Base-by-base conservation (phyloP, 352 stramenopile genomes). In the Globisporangium viniferum region DNA sequence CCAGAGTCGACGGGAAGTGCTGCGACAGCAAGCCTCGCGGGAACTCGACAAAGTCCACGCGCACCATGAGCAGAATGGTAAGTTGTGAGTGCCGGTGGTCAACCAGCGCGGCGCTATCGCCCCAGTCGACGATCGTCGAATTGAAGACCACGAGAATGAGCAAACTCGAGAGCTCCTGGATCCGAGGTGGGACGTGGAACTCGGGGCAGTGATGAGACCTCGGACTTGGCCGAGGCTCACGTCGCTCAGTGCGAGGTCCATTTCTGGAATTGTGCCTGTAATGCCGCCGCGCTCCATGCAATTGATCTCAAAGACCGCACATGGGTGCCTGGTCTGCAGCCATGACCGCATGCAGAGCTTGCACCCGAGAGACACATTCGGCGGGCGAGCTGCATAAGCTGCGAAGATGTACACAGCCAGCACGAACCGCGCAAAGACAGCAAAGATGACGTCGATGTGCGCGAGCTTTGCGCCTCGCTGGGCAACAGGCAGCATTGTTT, bases 1-100 rank as follows among this genome's bases (percentile, higher is more conserved):
- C 66, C n/a, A 78, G 33, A 3, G 72, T 73, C 12, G 65, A 62
- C n/a, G 72, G 65, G 39, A 78, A 78, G 1, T 55, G 41, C 7
- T 33, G 8, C 18, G 72, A 75, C 18, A 73, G 58, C 20, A 78
- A 59, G 2, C 69, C 59, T 5, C 6, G 15, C 4, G 59, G 59
- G 44, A 65, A 44, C 8, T 55, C 59, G 10, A 36, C 20, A 33
- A 65, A 20, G 44, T 35, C 35, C 24, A 54, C 44, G 44, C 44
- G 29, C 27, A 65, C 44, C 15, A 57, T 33, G 41, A 65, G 41
- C 41, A 65, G 27, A 53, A 65, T 57, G 6, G 18, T 18, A 27
- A 65, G 9, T 2, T 48, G 59, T 18, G 24, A 44, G n/a, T 65
- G 59, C 2, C 31, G 7, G 15, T 29, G 31, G 10, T 1, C 27